A percentile compares a stretch with the other conserved stretches of the same genome.
phyloP scores from a whole-genome alignment of 2,329 filamentous ascomycete genomes.

The Parastagonospora avenae region DNA sequence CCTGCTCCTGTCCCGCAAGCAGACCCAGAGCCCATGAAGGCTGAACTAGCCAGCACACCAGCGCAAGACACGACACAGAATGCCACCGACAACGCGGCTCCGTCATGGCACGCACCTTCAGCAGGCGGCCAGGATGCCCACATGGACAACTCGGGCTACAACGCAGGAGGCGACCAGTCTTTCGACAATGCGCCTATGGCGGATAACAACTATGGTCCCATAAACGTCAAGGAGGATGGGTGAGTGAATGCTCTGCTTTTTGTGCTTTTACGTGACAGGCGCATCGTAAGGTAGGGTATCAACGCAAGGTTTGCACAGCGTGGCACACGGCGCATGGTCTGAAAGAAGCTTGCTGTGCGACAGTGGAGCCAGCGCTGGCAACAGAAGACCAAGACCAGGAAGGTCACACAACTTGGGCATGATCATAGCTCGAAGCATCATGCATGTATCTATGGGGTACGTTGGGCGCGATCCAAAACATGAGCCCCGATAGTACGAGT shows the following conservation, averaged over 20 bases:
- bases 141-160: slow-evolving; percentile 37
- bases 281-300: slow-evolving; percentile 30
- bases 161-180: slow-evolving; percentile 36
- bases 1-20: slow-evolving; percentile 26
- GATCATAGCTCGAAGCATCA: neutral
- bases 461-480: neutral
- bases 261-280: slow-evolving; percentile 14
- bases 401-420: neutral
- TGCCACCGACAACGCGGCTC: slow-evolving; percentile 16
- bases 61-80: slow-evolving; percentile 20
- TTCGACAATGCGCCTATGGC: slow-evolving; percentile 39
- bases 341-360: neutral
- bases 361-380: neutral
- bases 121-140: slow-evolving; percentile 32
- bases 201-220: slow-evolving; percentile 55
- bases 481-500: neutral
- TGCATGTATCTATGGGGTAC: slow-evolving; percentile 1
- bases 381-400: too few species aligned
- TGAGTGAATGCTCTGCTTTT: slow-evolving; percentile 59
- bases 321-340: neutral
- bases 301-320: neutral
- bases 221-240: slow-evolving; percentile 89
- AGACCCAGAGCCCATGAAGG: slow-evolving; percentile 27
- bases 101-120: slow-evolving; percentile 24
- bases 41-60: slow-evolving; percentile 23